Base-by-base conservation (phyloP, 495 filamentous ascomycete species). In the Tuber melanosporum region DNA sequence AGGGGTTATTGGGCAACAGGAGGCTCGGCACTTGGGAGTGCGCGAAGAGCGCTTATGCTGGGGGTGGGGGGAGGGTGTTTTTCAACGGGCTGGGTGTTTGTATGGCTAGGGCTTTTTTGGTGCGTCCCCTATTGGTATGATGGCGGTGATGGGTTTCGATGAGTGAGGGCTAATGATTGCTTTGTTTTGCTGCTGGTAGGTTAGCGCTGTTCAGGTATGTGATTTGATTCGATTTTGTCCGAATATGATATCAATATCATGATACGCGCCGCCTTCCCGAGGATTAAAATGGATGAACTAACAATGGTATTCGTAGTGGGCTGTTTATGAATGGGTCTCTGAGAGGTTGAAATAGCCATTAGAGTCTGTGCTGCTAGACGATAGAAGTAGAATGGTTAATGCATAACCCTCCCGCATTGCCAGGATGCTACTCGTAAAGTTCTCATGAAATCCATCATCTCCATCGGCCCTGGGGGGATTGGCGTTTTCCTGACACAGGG, bases 251-350 rank as follows among this genome's bases (percentile, higher is more conserved):
- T 1, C 39, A 17, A 73, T 26, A 19, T 19, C 22, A 26, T 26
- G 19, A 41, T 41, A 41, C 19, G 19, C 52, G 19, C 52, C 52
- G 14, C 52, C 2, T 26, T 62, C 52, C n/a, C n/a, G 57, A 32
- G 3, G 10, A 6, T 66, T 32, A 8, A 32, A 32, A 32, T n/a
- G 57, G 32, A 66, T 66, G 57, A 66, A 17, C 57, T 66, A 32
- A 66, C 57, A n/a, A 66, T 66, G 4, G 26, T 66, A 66, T 66
- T 2, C 57, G 49, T 70, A 97, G 87, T 97, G 93, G 93, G 91
- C 90, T 6, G 89, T 93, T 44, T 97, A 95, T 85, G 93, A 95
- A 85, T 92, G 91, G 90, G 87, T 92, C 80, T 93, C 95, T 90
- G 73, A 52, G 42, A 45, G 10, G 43, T 26, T 79, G 20, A 73